Conservation (phyloP, 352 stramenopile species). For the Phytopythium helicoides region DNA sequence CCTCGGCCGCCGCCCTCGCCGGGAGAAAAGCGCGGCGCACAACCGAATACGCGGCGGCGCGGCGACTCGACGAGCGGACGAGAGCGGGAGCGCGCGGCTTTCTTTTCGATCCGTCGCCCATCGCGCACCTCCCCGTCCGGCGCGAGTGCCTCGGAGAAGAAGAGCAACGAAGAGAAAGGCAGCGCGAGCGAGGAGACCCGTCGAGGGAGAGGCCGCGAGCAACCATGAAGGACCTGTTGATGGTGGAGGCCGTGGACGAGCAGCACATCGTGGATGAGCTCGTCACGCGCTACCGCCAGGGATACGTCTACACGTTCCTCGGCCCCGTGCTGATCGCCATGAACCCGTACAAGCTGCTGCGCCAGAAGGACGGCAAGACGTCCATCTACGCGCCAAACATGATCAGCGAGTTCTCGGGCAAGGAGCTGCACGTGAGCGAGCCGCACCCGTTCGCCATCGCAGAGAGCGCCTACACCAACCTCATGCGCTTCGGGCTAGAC, state of each 20-base stretch:
- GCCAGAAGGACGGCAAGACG: constrained; percentile 49
- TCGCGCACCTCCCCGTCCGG: too few relatives aligned
- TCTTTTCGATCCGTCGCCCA: constrained; percentile 1
- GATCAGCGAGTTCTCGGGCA: constrained; percentile 76
- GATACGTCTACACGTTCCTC: constrained; percentile 92
- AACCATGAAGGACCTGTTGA: constrained; percentile 70
- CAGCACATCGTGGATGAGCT: constrained; percentile 76
- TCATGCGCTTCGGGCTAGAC: constrained; percentile 86
- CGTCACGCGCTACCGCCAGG: constrained; percentile 69
- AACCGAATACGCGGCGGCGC: constrained; percentile 5
- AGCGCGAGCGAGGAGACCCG: neutral
- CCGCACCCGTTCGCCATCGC: constrained; percentile 86
- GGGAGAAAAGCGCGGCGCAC: neutral
- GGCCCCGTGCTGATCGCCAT: constrained; percentile 87
- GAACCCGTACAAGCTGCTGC: constrained; percentile 89
- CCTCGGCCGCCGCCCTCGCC: too few relatives aligned
- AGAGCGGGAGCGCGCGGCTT: neutral
- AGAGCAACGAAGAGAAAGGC: neutral
- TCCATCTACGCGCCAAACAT: constrained; percentile 81
- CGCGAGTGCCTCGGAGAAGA: neutral
- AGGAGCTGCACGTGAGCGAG: constrained; percentile 77
- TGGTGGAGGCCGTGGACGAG: constrained; percentile 77
- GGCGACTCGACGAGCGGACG: constrained; percentile 2
- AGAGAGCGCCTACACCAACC: constrained; percentile 84
- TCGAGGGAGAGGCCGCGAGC: neutral